Base-by-base conservation (phyloP, 2,329 filamentous ascomycete genomes). In the Alternaria conjuncta region DNA sequence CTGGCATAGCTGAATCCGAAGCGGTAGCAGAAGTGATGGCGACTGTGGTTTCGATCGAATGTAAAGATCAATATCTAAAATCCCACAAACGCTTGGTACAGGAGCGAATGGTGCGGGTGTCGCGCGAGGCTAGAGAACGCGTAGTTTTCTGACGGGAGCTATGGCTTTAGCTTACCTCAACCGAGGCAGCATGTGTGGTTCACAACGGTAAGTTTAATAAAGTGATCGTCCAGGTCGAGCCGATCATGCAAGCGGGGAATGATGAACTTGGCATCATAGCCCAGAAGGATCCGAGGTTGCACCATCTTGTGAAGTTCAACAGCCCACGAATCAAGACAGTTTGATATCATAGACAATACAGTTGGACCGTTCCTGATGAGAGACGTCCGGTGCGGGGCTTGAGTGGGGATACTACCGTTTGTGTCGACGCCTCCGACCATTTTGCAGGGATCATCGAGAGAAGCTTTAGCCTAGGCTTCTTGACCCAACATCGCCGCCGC, bases 381-480 rank as follows among this genome's bases (percentile, higher is more conserved):
- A 15, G 43, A 44, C 44, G 28, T 44, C 49, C 46, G 36, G 58
- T 64, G 62, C 62, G 58, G 62, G 61, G 63, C 36, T 50, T 47
- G 18, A 25, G 44, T 60, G 64, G 59, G 61, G 51, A 49, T 61
- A 54, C 30, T 57, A 26, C 71, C 67, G 26, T 55, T 67, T 65
- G 46, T 12, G 55, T 59, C 60, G 18, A 59, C 30, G 30, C 47
- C 36, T 55, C 70, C 68, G 64, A 59, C 61, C 57, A 55, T 60
- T 12, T 36, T 47, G 62, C 74, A 69, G 64, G 68, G 68, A 43
- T 64, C 44, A 55, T 32, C 23, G n/a, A 23, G 44, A 67, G 49
- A 72, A 75, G 69, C 72, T 69, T 75, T 66, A 49, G 49, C 69
- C 63, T 70, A 65, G 55, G 63, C 54, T 44, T 25, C 61, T 71